These are phyloP conservation scores for Wallacemonas sp. DNA, from an alignment of 208 protist genomes.

Conservation along the genomic window DNA sequence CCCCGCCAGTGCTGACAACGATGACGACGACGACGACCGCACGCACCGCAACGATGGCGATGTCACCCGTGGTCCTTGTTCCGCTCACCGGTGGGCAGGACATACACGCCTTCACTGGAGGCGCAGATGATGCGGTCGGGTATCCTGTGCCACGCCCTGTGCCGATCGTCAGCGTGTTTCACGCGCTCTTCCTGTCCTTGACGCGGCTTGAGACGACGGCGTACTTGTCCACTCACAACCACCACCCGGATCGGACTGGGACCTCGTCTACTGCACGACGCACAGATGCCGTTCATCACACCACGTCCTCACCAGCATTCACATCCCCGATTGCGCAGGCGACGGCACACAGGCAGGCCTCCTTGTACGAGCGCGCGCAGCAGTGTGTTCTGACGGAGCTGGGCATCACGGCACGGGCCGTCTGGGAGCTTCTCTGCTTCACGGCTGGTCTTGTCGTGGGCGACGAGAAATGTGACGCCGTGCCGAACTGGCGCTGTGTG, in stretches of 20 bases:
- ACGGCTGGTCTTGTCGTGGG: not conserved
- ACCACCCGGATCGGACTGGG: not conserved
- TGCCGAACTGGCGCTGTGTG: not conserved
- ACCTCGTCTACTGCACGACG: too few species aligned
- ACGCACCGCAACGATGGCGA: not conserved
- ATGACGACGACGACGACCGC: not conserved
- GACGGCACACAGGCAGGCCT: not conserved
- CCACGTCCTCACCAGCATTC: not conserved
- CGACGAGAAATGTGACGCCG: not conserved
- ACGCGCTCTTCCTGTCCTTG: constrained; percentile 3
- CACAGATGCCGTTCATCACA: not conserved
- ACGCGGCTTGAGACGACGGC: not conserved
- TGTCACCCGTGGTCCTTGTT: not conserved
- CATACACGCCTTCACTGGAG: not conserved
- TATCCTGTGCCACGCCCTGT: not conserved
- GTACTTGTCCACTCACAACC: constrained; percentile 1
- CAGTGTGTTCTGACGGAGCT: not conserved
- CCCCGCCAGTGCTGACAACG: not conserved
- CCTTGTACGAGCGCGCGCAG: not conserved
- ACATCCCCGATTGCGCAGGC: not conserved
- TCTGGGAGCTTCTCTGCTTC: constrained; percentile 15
- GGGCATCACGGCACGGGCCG: not conserved
- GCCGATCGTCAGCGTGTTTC: not conserved
- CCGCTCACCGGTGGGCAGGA: not conserved
- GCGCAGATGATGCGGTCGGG: not conserved